These are phyloP conservation scores for Diatrype stigma DNA, from an alignment of 2,329 filamentous ascomycete species.

Conservation along the genomic window DNA sequence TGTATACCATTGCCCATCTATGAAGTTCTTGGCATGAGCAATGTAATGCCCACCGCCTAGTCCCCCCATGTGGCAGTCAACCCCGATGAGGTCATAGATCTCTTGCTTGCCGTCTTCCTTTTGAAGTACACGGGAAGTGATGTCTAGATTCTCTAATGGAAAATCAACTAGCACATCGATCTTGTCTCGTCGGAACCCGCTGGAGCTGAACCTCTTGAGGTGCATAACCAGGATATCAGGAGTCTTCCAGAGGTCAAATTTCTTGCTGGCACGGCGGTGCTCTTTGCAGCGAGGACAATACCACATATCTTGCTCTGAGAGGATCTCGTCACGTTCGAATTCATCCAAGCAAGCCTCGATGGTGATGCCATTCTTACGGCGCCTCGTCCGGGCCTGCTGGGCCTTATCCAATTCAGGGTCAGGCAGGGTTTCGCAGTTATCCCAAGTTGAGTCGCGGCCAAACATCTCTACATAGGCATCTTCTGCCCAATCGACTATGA, in stretches of 20 bases:
- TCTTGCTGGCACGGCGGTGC: constrained; percentile 87
- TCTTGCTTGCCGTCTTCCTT: constrained; percentile 77
- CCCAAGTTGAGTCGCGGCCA: constrained; percentile 53
- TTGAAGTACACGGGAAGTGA: constrained; percentile 73
- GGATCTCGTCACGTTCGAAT: constrained; percentile 87
- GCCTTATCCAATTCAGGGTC: constrained; percentile 63
- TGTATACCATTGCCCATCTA: constrained; percentile 87
- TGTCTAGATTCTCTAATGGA: constrained; percentile 79
- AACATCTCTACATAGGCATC: constrained; percentile 71
- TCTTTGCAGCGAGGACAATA: constrained; percentile 96
- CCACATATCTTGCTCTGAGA: constrained; percentile 96
- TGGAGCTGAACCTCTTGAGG: constrained; percentile 90
- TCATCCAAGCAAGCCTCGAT: constrained; percentile 91
- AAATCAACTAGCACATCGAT: constrained; percentile 89
- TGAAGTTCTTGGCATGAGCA: constrained; percentile 88
- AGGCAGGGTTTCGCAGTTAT: constrained; percentile 46
- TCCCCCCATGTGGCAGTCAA: constrained; percentile 93
- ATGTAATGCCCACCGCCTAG: constrained; percentile 96
- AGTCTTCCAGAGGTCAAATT: constrained; percentile 93
- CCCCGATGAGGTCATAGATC: constrained; percentile 88
- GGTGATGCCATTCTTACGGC: constrained; percentile 71
- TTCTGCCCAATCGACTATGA: constrained; percentile 81
- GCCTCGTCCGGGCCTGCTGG: constrained; percentile 57
- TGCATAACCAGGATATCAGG: constrained; percentile 95
- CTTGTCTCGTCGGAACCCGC: constrained; percentile 80